A percentile compares a stretch with the other conserved stretches of the same genome.
Evolutionary conservation across 2,329 filamentous ascomycete genomes (phyloP).

Genomic region (Alternaria longipes): DNA sequence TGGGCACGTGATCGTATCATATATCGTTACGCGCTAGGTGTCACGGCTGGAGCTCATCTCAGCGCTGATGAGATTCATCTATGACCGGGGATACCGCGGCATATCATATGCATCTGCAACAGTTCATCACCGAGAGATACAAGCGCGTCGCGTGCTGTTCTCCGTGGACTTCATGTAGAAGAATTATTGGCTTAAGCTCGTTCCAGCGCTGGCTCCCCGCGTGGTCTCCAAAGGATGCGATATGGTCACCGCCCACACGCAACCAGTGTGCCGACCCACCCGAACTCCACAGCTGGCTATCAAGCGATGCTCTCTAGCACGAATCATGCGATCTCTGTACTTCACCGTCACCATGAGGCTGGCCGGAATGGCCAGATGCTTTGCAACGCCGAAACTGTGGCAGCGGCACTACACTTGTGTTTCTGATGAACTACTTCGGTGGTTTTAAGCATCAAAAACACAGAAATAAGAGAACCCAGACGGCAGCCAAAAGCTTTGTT

Average conservation of each 20-base stretch:
- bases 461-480: slow-evolving; percentile 32
- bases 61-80: slow-evolving; percentile 1
- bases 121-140: neutral
- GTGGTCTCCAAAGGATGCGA: slow-evolving; percentile 9
- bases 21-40: neutral
- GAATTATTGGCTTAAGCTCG: slow-evolving; percentile 10
- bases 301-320: slow-evolving; percentile 11
- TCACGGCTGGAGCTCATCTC: neutral
- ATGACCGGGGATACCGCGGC: neutral
- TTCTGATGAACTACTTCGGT: neutral
- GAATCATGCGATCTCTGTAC: slow-evolving; percentile 8
- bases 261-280: slow-evolving; percentile 20
- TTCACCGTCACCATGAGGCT: neutral
- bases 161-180: neutral
- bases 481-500: slow-evolving; percentile 37
- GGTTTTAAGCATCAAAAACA: slow-evolving; percentile 6
- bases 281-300: slow-evolving; percentile 13
- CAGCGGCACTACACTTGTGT: neutral
- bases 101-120: neutral
- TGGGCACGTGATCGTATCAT: neutral
- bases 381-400: neutral
- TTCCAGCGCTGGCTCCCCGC: slow-evolving; percentile 4
- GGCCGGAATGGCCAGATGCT: neutral
- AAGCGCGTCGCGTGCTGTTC: neutral
- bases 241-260: slow-evolving; percentile 11